Evolutionary conservation across 768 basidiomycete genomes (phyloP), one percentile per base, ranked within the genome.

Genomic region (Inosperma sp.): DNA sequence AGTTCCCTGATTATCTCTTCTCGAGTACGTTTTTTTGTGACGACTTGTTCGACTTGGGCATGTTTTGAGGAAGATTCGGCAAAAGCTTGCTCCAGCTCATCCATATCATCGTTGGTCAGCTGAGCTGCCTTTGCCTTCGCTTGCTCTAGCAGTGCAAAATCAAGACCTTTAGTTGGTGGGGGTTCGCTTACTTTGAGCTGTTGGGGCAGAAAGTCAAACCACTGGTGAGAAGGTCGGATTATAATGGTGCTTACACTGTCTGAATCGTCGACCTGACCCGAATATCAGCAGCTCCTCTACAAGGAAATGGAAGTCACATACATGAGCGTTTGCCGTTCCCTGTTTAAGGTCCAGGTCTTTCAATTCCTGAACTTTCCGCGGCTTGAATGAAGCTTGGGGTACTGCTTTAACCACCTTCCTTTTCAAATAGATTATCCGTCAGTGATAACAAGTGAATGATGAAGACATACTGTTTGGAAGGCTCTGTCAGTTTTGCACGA

Each of bases 141-240:
- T 58, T 91, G 88, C 60, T 91, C 87, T 13, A 96, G 74, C 6
- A 96, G 78, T 0, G 90, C 86, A 56, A 86, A 77, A 62, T 97
- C 94, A 39, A 97, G 82, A 22, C 91, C 91, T 62, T 93, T 95
- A 34, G 93, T 89, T 9, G 93, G 80, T 50, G 93, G 83, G 63
- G 94, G 92, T 51, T 87, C 78, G 34, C 83, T 81, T 64, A 95
- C 90, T 30, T 91, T 89, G 23, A 16, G 7, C 12, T 7, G 33
- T 9, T 10, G 25, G 12, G n/a, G 22, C 45, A 34, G 19, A 21
- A 35, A 7, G 23, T 13, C n/a, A n/a, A 16, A 31, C n/a, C 2
- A 25, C 1, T 25, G 45, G 1, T 19, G 37, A 14, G 19, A 37
- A 35, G 27, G 16, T 17, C 16, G 17, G 7, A 19, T 13, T 12